phyloP scores from a whole-genome alignment of 768 basidiomycete species.

The Trametopsis cervina region DNA sequence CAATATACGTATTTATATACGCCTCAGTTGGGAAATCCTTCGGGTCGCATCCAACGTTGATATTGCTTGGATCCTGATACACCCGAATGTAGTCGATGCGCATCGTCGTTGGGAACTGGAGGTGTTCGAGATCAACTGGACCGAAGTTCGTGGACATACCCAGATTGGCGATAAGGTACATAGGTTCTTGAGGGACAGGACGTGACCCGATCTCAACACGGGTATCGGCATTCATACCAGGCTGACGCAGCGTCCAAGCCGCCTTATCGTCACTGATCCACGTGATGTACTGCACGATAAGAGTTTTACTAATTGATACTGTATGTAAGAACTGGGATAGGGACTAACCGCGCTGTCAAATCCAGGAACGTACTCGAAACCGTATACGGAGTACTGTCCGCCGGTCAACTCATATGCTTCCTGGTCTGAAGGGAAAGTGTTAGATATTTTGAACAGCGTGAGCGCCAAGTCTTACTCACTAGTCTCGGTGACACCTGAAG shows the following conservation, averaged over 20 bases:
- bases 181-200: slow-evolving; percentile 76
- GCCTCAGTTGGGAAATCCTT: slow-evolving; percentile 59
- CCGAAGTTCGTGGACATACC: slow-evolving; percentile 60
- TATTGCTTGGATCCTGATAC: slow-evolving; percentile 43
- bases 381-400: slow-evolving; percentile 64
- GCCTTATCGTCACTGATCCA: slow-evolving; percentile 63
- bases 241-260: slow-evolving; percentile 64
- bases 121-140: slow-evolving; percentile 42
- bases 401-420: slow-evolving; percentile 54
- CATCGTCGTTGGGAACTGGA: slow-evolving; percentile 55
- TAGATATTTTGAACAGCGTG: slow-evolving; percentile 1
- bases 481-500: slow-evolving; percentile 30
- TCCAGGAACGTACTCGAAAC: slow-evolving; percentile 76
- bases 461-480: slow-evolving; percentile 13
- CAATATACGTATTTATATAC: slow-evolving; percentile 67
- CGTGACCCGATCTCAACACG: slow-evolving; percentile 56
- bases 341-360: slow-evolving; percentile 48
- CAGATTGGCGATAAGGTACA: slow-evolving; percentile 57
- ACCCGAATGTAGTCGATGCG: slow-evolving; percentile 79
- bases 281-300: slow-evolving; percentile 54
- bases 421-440: slow-evolving; percentile 61
- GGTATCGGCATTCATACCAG: slow-evolving; percentile 52
- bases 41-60: slow-evolving; percentile 67
- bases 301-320: neutral
- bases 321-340: neutral